A percentile compares a stretch with the other conserved stretches of the same genome.
Evolutionary conservation across 208 protist genomes (phyloP).

Genomic region (Acanthamoeba triangularis): DNA sequence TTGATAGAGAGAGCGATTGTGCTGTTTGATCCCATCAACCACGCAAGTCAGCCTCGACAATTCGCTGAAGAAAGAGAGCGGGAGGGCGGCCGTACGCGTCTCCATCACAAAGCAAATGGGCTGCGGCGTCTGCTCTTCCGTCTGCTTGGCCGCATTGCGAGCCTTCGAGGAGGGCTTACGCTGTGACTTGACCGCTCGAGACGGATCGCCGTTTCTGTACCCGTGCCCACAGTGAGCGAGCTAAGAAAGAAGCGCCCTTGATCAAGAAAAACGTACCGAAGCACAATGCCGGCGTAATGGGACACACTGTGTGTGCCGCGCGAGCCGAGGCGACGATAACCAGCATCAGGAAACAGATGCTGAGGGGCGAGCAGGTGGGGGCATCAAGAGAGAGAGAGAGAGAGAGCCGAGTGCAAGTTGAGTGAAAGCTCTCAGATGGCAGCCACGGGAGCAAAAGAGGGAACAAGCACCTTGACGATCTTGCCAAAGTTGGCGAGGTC

Average conservation of each 20-base stretch:
- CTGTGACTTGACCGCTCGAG: neutral
- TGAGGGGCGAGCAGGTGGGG: neutral
- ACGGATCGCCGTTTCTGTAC: neutral
- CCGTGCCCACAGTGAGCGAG: neutral
- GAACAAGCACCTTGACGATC: neutral
- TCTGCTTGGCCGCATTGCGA: neutral
- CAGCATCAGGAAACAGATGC: neutral
- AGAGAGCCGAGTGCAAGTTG: neutral
- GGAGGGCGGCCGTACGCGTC: neutral
- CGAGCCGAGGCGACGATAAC: neutral
- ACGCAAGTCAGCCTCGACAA: too few species aligned
- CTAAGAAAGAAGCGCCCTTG: neutral
- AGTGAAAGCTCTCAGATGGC: too few species aligned
- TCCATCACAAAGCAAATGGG: neutral
- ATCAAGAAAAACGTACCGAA: neutral
- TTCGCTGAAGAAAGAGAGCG: neutral
- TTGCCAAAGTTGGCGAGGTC: conserved; percentile 12
- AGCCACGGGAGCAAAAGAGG: neutral
- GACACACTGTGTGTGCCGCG: neutral
- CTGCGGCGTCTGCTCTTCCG: neutral
- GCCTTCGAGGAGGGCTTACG: neutral
- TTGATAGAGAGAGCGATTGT: neutral
- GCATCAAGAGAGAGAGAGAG: neutral
- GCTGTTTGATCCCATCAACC: neutral
- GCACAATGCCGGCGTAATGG: neutral